Conservation (phyloP, 2,329 filamentous ascomycete genomes). For the Myriangium duriaei region DNA sequence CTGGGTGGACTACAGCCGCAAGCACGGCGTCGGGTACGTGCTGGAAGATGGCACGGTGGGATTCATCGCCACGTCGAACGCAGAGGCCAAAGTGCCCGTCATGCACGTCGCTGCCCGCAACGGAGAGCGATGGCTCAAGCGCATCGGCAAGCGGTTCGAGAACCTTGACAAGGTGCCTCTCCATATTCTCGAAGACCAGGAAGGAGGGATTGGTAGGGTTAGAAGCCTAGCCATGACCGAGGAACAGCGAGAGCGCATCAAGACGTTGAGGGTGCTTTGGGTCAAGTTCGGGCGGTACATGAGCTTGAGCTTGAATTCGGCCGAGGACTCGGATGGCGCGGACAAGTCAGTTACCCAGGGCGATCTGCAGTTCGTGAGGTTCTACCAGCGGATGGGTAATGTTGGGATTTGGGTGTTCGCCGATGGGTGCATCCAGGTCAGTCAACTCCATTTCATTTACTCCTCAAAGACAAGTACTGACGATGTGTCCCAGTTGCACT, state of each 20-base stretch:
- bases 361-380: constrained; percentile 47
- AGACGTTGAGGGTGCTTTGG: constrained; percentile 45
- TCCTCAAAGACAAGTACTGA: constrained; percentile 3
- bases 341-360: constrained; percentile 18
- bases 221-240: constrained; percentile 5
- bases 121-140: constrained; percentile 52
- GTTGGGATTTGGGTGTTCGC: constrained; percentile 73
- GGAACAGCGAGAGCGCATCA: constrained; percentile 34
- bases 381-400: constrained; percentile 70
- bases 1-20: constrained; percentile 84
- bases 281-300: constrained; percentile 64
- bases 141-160: constrained; percentile 46
- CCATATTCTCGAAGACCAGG: constrained; percentile 63
- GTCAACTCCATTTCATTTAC: too few relatives aligned
- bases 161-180: constrained; percentile 37
- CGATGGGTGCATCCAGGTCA: constrained; percentile 64
- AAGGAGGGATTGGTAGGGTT: constrained; percentile 41
- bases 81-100: constrained; percentile 42
- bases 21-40: constrained; percentile 74
- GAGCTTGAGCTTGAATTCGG: constrained; percentile 32
- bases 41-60: constrained; percentile 71
- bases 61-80: constrained; percentile 42
- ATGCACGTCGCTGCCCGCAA: constrained; percentile 60
- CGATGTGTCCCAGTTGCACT: constrained; percentile 54
- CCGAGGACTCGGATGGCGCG: constrained; percentile 17